Evolutionary conservation across 352 stramenopile species (phyloP).

Genomic region (Globisporangium apiculatum): DNA sequence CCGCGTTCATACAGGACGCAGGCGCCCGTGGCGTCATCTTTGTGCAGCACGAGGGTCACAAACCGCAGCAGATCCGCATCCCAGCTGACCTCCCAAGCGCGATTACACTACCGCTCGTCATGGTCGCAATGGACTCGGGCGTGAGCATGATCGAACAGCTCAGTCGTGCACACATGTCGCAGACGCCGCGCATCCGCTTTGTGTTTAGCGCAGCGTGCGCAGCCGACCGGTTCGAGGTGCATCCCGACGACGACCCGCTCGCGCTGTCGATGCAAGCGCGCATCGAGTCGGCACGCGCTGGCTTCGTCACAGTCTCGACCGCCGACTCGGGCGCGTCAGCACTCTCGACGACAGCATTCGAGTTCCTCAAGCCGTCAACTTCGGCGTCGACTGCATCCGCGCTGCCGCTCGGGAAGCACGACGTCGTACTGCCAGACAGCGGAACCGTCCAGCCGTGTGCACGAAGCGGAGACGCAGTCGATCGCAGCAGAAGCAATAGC

Average conservation of each 20-base stretch:
- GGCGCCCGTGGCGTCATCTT: slow-evolving; percentile 58
- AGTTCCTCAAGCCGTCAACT: slow-evolving; percentile 14
- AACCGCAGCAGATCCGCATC: slow-evolving; percentile 47
- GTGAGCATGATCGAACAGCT: slow-evolving; percentile 35
- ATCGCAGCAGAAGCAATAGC: neutral
- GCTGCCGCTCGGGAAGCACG: slow-evolving; percentile 38
- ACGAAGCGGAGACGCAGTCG: neutral
- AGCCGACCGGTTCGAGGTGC: slow-evolving; percentile 32
- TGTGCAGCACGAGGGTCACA: slow-evolving; percentile 42
- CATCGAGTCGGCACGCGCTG: slow-evolving; percentile 32
- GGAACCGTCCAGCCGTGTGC: slow-evolving; percentile 31
- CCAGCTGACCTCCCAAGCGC: slow-evolving; percentile 28
- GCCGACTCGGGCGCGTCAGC: slow-evolving; percentile 29
- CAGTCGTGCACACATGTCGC: slow-evolving; percentile 16
- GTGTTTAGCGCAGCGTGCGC: slow-evolving; percentile 46
- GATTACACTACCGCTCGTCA: slow-evolving; percentile 49
- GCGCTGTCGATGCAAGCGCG: slow-evolving; percentile 29
- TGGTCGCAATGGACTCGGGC: slow-evolving; percentile 61
- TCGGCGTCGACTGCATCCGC: neutral
- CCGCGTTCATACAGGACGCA: slow-evolving; percentile 41
- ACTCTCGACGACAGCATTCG: slow-evolving; percentile 26
- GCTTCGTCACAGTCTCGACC: slow-evolving; percentile 48
- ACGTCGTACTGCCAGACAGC: slow-evolving; percentile 23
- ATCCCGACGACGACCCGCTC: slow-evolving; percentile 33
- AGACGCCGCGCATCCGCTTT: slow-evolving; percentile 39